Conservation (phyloP, 2,329 filamentous ascomycete genomes). For the Madurella fahalii region DNA sequence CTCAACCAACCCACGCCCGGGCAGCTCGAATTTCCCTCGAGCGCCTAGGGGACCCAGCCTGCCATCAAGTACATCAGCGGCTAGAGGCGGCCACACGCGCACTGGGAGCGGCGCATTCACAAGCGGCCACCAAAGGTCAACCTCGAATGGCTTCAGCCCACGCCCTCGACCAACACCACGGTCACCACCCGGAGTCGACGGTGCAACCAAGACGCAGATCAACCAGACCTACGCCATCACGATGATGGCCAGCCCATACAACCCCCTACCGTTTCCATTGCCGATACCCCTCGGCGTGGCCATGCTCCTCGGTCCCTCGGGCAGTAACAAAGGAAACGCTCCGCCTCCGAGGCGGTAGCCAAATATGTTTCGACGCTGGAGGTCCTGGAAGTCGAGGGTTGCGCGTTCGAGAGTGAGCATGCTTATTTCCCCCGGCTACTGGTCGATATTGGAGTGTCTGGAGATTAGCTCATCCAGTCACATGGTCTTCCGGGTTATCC, state of each 20-base stretch:
- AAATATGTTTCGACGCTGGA: too few species aligned
- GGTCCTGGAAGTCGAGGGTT: too few species aligned
- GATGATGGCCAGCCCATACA: slow-evolving; percentile 24
- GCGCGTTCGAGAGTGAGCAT: too few species aligned
- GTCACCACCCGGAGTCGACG: neutral
- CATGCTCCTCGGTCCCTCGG: slow-evolving; percentile 16
- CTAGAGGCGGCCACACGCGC: neutral
- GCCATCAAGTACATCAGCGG: neutral
- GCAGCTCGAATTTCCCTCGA: slow-evolving; percentile 18
- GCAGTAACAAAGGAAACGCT: neutral
- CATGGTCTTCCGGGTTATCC: too few species aligned
- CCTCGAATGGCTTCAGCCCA: neutral
- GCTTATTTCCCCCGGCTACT: neutral
- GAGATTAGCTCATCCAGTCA: too few species aligned
- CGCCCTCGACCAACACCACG: neutral
- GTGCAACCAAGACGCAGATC: slow-evolving; percentile 24
- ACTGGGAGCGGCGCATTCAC: neutral
- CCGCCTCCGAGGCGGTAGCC: neutral
- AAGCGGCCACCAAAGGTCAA: neutral
- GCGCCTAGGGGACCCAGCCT: slow-evolving; percentile 8
- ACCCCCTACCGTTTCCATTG: slow-evolving; percentile 24
- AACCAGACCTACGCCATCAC: slow-evolving; percentile 25
- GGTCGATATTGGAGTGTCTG: too few species aligned
- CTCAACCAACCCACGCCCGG: slow-evolving; percentile 21
- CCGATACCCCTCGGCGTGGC: slow-evolving; percentile 23